Evolutionary conservation across 441 rosid genomes (phyloP), one percentile per base, ranked within the genome.

Genomic region (Erodium chrysanthum): DNA sequence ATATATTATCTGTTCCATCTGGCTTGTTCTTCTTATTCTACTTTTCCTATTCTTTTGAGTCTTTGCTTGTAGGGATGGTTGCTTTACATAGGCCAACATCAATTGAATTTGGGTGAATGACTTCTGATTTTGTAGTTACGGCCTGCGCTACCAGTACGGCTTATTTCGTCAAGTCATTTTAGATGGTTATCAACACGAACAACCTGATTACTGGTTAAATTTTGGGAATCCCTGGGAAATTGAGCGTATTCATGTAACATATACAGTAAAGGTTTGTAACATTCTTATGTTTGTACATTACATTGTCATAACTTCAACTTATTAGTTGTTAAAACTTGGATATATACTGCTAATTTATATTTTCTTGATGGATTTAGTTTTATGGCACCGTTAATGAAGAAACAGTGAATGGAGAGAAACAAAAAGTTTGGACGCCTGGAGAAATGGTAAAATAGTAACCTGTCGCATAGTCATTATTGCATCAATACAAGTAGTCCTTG

Each of bases 141-240:
- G 86, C 52, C 70, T 83, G 21, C 84, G 86, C 35, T 85, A 82
- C 78, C 79, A 85, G 64, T 81, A 85, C 74, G 89, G 89, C 64
- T 63, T 83, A 73, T 85, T 83, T 73, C 82, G 82, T 66, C 86
- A 85, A 79, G 80, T 79, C 37, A 83, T 85, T 66, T 60, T 77
- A 74, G 85, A 83, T 70, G 89, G 86, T 22, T 80, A 73, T 74
- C 86, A 85, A 65, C 83, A 78, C 62, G 86, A 85, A 37, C 84
- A 78, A 48, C 85, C 89, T 65, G 86, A 85, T 65, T 76, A 79
- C 68, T 83, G 89, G 89, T 75, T 85, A 71, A 80, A 80, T 68
- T 82, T 79, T 71, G 88, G 88, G 72, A 84, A 85, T 70, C 89
- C 86, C 33, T 85, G 86, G 89, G 89, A 85, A 80, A 82, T 82